A percentile compares a stretch with the other conserved stretches of the same genome.
These are phyloP conservation scores for Tolypocladium cylindrosporum DNA, from an alignment of 2,329 filamentous ascomycete species.

Conservation along the genomic window DNA sequence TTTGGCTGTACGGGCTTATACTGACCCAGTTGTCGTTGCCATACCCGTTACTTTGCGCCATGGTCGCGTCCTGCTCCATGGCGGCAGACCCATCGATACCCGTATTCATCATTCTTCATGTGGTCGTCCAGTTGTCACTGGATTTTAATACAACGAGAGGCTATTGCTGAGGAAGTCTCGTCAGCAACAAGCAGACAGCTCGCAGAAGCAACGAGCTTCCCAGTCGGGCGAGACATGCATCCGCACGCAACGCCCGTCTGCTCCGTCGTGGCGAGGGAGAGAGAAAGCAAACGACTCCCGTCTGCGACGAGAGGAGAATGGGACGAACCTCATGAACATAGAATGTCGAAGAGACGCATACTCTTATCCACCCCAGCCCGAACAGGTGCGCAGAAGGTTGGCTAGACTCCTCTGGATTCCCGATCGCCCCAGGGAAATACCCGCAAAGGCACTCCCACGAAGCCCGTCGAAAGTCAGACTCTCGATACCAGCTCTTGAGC, in stretches of 20 bases:
- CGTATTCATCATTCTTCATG: constrained; percentile 22
- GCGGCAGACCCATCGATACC: constrained; percentile 17
- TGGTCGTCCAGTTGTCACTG: background rate
- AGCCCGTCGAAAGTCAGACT: background rate
- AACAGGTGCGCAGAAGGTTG: background rate
- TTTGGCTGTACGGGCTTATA: constrained; percentile 55
- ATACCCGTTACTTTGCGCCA: constrained; percentile 20
- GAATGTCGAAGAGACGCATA: constrained; percentile 2
- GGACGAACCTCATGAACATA: constrained; percentile 6
- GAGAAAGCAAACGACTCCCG: background rate
- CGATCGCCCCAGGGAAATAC: background rate
- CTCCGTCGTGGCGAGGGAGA: background rate
- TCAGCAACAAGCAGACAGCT: background rate
- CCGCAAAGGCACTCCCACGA: background rate
- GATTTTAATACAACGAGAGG: background rate
- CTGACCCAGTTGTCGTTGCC: constrained; percentile 43
- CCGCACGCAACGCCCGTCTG: background rate
- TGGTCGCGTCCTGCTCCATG: constrained; percentile 20
- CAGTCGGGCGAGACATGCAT: background rate
- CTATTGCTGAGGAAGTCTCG: background rate
- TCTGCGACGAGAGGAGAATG: background rate
- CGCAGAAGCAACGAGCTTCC: background rate
- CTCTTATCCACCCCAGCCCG: background rate
- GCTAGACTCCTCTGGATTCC: background rate
- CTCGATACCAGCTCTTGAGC: background rate